These are phyloP conservation scores for Emergomyces pasteurianus DNA, from an alignment of 2,329 filamentous ascomycete genomes.

Conservation along the genomic window DNA sequence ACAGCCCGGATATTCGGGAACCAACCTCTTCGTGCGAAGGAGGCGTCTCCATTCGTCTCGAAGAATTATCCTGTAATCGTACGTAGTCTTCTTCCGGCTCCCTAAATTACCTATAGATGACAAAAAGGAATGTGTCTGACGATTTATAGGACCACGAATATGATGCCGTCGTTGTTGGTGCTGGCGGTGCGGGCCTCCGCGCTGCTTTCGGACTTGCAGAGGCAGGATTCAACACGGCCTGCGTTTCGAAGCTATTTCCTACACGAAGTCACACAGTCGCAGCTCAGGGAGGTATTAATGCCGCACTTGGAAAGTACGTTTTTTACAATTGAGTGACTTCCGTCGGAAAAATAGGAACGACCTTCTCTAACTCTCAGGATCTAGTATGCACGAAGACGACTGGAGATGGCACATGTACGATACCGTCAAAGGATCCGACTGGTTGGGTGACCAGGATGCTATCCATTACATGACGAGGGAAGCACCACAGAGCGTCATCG, in stretches of 20 bases:
- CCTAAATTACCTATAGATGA: not conserved
- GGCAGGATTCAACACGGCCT: slow-evolving; percentile 53
- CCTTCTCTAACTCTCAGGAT: slow-evolving; percentile 7
- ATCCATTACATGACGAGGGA: slow-evolving; percentile 50
- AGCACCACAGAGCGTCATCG: slow-evolving; percentile 42
- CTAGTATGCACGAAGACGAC: slow-evolving; percentile 42
- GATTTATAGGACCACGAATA: slow-evolving; percentile 76
- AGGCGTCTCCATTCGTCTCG: slow-evolving; percentile 75
- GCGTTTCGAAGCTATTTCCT: slow-evolving; percentile 52
- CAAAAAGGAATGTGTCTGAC: not conserved
- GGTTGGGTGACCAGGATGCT: slow-evolving; percentile 48
- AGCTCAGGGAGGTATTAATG: slow-evolving; percentile 56
- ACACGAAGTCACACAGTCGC: slow-evolving; percentile 54
- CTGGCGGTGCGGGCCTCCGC: slow-evolving; percentile 51
- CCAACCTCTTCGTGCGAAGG: slow-evolving; percentile 78
- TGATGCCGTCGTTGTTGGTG: slow-evolving; percentile 77
- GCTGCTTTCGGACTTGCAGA: slow-evolving; percentile 53
- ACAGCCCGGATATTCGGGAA: slow-evolving; percentile 79
- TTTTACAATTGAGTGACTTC: not conserved
- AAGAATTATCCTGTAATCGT: slow-evolving; percentile 91
- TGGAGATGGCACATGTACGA: slow-evolving; percentile 52
- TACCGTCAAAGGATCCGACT: slow-evolving; percentile 47
- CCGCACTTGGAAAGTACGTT: slow-evolving; percentile 40
- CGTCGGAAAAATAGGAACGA: not conserved
- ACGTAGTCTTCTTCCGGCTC: slow-evolving; percentile 31